Evolutionary conservation across 108 stramenopile genomes (phyloP).

Genomic region (Skeletonema tropicum): DNA sequence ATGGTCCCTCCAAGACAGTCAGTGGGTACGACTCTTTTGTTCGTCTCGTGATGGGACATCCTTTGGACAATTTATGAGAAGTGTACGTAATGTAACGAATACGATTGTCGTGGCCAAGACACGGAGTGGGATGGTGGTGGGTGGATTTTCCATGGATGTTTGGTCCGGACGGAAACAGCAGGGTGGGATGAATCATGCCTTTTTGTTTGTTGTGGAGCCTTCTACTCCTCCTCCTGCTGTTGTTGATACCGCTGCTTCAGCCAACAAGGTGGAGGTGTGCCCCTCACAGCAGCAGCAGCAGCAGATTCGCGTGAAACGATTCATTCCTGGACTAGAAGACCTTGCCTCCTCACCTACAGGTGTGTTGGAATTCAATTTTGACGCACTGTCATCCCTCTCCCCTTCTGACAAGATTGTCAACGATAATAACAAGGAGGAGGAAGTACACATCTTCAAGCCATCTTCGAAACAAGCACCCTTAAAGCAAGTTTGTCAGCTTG

Average conservation of each 20-base stretch:
- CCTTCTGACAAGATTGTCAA: not conserved
- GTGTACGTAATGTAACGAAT: conserved; percentile 12
- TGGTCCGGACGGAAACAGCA: conserved; percentile 19
- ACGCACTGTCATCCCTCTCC: not conserved
- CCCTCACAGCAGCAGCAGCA: not conserved
- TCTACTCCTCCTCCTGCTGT: not conserved
- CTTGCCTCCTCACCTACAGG: conserved; percentile 22
- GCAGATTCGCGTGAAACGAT: not conserved
- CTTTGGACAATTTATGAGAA: conserved; percentile 26
- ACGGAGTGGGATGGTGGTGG: conserved; percentile 10
- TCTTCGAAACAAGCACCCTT: conserved; percentile 6
- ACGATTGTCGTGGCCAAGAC: conserved; percentile 30
- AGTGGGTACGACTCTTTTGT: conserved; percentile 25
- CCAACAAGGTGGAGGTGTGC: not conserved
- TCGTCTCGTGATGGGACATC: conserved; percentile 25
- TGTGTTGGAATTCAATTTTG: conserved; percentile 16
- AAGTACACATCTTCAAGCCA: conserved; percentile 20
- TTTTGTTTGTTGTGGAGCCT: not conserved
- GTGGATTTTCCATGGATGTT: conserved; percentile 18
- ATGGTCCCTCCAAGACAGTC: conserved; percentile 33
- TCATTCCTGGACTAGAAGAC: conserved; percentile 31
- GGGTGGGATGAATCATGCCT: not conserved
- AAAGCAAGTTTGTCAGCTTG: conserved; percentile 30
- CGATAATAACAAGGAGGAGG: not conserved
- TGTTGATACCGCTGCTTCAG: not conserved